Conservation (phyloP, 345 rosid genomes). For the Brassica rapa region DNA sequence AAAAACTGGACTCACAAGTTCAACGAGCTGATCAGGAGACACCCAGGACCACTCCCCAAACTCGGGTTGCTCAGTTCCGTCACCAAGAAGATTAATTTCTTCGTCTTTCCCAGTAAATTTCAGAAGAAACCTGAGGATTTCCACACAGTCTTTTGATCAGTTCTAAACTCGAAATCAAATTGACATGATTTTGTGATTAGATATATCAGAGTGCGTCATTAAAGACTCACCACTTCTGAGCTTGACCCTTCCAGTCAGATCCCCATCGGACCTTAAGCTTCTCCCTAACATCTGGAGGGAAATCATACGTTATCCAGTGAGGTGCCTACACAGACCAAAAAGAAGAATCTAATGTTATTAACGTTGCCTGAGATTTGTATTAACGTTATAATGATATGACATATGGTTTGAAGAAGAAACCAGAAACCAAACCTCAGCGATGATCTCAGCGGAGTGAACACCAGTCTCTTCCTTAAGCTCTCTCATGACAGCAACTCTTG, state of each 20-base stretch:
- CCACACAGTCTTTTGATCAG: not conserved
- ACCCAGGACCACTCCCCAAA: slow-evolving; percentile 90
- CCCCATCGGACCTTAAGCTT: slow-evolving; percentile 84
- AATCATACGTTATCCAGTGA: slow-evolving; percentile 85
- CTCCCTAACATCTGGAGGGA: slow-evolving; percentile 87
- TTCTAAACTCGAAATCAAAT: not conserved
- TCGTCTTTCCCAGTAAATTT: slow-evolving; percentile 82
- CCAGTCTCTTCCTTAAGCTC: slow-evolving; percentile 95
- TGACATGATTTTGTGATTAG: not conserved
- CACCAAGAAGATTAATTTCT: slow-evolving; percentile 86
- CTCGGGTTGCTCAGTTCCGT: slow-evolving; percentile 88
- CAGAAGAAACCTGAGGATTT: slow-evolving; percentile 70
- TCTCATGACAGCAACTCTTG: slow-evolving; percentile 76
- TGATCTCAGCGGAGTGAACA: slow-evolving; percentile 69
- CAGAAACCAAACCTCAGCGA: slow-evolving; percentile 60
- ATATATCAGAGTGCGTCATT: not conserved
- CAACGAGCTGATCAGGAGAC: slow-evolving; percentile 63
- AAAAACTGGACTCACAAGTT: slow-evolving; percentile 49
- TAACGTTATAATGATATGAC: no score
- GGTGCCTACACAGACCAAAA: slow-evolving; percentile 53
- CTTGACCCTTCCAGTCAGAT: slow-evolving; percentile 96
- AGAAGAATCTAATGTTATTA: not conserved
- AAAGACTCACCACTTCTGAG: slow-evolving; percentile 81
- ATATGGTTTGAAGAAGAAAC: not conserved
- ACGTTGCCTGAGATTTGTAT: no score